Conservation (phyloP, 2,329 filamentous ascomycete genomes). For the Dothistroma pini region DNA sequence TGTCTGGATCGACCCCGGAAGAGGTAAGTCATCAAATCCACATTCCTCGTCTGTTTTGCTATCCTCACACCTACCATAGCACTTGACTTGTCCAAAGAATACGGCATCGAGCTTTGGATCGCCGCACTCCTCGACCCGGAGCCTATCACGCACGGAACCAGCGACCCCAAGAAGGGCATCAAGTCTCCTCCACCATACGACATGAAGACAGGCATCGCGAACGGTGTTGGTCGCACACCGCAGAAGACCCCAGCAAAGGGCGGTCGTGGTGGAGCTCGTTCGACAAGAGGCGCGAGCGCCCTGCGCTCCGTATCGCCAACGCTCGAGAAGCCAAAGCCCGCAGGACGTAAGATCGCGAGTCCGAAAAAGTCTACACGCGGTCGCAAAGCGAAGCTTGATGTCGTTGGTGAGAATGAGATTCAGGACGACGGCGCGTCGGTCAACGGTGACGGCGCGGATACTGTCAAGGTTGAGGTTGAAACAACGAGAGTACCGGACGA, state of each 20-base stretch:
- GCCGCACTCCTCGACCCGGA: conserved; percentile 85
- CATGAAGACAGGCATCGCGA: conserved; percentile 29
- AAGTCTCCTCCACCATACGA: conserved; percentile 74
- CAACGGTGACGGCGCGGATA: conserved; percentile 34
- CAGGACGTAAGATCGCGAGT: conserved; percentile 47
- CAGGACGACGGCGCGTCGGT: conserved; percentile 23
- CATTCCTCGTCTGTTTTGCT: conserved; percentile 14
- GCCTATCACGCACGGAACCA: conserved; percentile 65
- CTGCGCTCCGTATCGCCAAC: conserved; percentile 58
- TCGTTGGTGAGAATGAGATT: conserved; percentile 28
- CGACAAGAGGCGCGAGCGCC: conserved; percentile 46
- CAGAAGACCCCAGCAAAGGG: conserved; percentile 21
- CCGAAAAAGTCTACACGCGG: conserved; percentile 48
- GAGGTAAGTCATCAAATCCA: conserved; percentile 45
- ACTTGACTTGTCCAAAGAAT: conserved; percentile 78
- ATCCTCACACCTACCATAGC: conserved; percentile 51
- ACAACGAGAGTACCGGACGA: conserved; percentile 53
- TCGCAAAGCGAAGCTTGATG: conserved; percentile 32
- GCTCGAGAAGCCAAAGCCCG: conserved; percentile 44
- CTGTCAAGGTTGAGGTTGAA: conserved; percentile 67
- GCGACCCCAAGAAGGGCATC: conserved; percentile 64
- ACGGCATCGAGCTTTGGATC: conserved; percentile 82
- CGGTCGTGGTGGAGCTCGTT: conserved; percentile 17
- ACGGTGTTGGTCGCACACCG: conserved; percentile 27
- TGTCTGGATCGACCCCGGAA: conserved; percentile 84